Evolutionary conservation across 2,329 filamentous ascomycete species (phyloP).

Genomic region (Nothophoma quercina): DNA sequence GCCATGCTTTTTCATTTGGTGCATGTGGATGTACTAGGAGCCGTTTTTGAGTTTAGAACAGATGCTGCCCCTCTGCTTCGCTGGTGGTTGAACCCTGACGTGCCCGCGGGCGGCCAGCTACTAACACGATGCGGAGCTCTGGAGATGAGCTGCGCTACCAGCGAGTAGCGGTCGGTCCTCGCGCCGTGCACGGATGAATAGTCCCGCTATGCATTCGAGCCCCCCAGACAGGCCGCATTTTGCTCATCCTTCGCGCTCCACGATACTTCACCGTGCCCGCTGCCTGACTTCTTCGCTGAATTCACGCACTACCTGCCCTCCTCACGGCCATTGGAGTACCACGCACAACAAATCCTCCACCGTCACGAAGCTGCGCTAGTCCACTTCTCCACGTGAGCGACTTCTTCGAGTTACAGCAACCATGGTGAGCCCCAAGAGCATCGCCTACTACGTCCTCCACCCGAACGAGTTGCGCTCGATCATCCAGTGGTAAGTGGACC

Average conservation of each 20-base stretch:
- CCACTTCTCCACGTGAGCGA: conserved; percentile 13
- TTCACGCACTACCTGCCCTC: conserved; percentile 7
- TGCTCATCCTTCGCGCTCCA: conserved; percentile 18
- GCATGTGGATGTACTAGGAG: neutral
- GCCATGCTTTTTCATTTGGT: neutral
- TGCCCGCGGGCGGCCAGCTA: neutral
- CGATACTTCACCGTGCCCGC: conserved; percentile 7
- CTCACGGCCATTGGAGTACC: conserved; percentile 10
- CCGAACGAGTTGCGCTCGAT: conserved; percentile 81
- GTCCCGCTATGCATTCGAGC: conserved; percentile 16
- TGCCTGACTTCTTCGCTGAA: conserved; percentile 22
- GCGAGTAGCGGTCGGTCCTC: neutral
- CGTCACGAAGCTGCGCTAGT: conserved; percentile 11
- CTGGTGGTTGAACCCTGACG: conserved; percentile 9
- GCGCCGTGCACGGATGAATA: conserved; percentile 15
- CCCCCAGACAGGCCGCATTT: conserved; percentile 19
- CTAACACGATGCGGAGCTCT: neutral
- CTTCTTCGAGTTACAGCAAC: conserved; percentile 27
- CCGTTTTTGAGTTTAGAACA: neutral
- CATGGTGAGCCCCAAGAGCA: conserved; percentile 54
- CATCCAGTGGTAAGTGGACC: conserved; percentile 78
- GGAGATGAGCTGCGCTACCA: conserved; percentile 16
- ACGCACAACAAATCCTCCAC: conserved; percentile 7
- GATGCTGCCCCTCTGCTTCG: neutral
- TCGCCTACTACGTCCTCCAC: conserved; percentile 77